Conservation (phyloP, 805 yeast genomes). For the Wickerhamiella occidentalis region DNA sequence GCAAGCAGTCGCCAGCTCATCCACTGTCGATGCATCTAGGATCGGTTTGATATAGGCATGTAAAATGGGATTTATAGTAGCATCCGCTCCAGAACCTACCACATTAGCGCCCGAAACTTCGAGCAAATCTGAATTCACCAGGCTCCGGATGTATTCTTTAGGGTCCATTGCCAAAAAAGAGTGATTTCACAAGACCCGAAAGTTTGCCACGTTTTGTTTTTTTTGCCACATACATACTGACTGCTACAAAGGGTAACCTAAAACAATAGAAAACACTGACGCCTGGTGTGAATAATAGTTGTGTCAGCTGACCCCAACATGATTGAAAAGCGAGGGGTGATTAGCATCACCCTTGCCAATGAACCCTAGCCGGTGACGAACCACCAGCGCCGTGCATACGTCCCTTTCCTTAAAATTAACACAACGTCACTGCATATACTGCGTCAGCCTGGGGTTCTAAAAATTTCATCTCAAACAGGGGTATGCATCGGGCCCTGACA, state of each 20-base stretch:
- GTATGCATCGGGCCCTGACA: conserved; percentile 3
- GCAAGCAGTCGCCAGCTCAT: conserved; percentile 21
- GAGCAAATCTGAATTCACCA: background rate
- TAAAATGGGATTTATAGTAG: conserved; percentile 23
- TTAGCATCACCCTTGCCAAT: too few species aligned
- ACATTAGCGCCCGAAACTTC: conserved; percentile 22
- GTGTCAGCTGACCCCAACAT: background rate
- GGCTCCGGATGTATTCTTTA: background rate
- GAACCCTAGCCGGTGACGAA: too few species aligned
- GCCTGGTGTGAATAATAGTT: background rate
- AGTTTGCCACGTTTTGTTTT: too few species aligned
- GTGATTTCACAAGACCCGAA: too few species aligned
- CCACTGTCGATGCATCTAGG: conserved; percentile 22
- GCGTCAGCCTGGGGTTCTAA: background rate
- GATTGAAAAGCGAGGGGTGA: too few species aligned
- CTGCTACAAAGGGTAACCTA: too few species aligned
- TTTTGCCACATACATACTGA: background rate
- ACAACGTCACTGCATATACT: background rate
- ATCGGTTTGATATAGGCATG: conserved; percentile 27
- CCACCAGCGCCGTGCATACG: background rate
- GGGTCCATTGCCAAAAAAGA: too few species aligned
- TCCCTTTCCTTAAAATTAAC: background rate
- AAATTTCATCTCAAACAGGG: conserved; percentile 1
- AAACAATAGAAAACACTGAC: background rate
- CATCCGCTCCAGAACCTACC: conserved; percentile 27